A percentile compares a stretch with the other conserved stretches of the same genome.
Conservation (phyloP, 345 rosid species). For the Citrus sinensis region DVS_A1.0 CM039168.1:26827001-26827500, state of each 20-base stretch:
- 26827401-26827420: not conserved
- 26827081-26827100: slow-evolving; percentile 2
- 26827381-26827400: not conserved
- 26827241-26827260: slow-evolving; percentile 67
- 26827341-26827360: not conserved
- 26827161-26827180: slow-evolving; percentile 90
- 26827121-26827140: slow-evolving; percentile 4
- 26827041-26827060: slow-evolving; percentile 14
- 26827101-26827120: slow-evolving; percentile 2
- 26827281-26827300: not conserved
- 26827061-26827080: not conserved
- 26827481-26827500: not conserved
- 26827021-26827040: slow-evolving; percentile 95
- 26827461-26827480: not conserved
- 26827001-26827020: slow-evolving; percentile 97
- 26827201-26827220: slow-evolving; percentile 73
- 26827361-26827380: not conserved
- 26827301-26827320: not conserved
- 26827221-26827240: slow-evolving; percentile 79
- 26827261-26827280: slow-evolving; percentile 58
- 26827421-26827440: not conserved
- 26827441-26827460: not conserved
- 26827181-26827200: slow-evolving; percentile 81
- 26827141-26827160: slow-evolving; percentile 42
- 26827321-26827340: not conserved